These are phyloP conservation scores for Nicotiana paniculata DNA, from an alignment of 257 asterid species.

Conservation along the genomic window DNA sequence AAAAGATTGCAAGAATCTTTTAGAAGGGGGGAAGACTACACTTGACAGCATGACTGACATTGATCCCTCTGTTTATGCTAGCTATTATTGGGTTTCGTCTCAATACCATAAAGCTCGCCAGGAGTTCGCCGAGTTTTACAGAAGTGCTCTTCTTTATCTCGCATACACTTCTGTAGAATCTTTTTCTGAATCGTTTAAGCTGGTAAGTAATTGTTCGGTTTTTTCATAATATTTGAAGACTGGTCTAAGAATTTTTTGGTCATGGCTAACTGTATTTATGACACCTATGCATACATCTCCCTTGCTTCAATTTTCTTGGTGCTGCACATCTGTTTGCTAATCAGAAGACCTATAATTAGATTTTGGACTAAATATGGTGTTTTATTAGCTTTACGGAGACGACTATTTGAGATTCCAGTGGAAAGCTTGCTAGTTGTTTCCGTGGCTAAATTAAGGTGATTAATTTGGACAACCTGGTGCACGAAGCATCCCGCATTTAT, in stretches of 20 bases:
- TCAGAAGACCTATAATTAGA: too few relatives aligned
- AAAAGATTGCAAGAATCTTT: slow-evolving; percentile 76
- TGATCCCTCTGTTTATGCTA: slow-evolving; percentile 97
- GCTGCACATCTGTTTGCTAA: too few relatives aligned
- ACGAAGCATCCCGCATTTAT: too few relatives aligned
- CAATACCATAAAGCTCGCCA: slow-evolving; percentile 75
- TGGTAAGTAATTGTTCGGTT: slow-evolving; percentile 32
- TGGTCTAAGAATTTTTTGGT: background rate
- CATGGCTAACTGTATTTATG: background rate
- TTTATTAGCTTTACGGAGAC: too few relatives aligned
- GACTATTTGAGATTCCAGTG: too few relatives aligned
- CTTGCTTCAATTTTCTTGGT: background rate
- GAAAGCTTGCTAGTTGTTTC: too few relatives aligned
- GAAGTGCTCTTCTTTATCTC: slow-evolving; percentile 84
- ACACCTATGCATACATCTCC: background rate
- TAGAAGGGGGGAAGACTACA: slow-evolving; percentile 84
- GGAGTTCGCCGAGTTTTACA: slow-evolving; percentile 94
- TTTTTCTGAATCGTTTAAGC: slow-evolving; percentile 82
- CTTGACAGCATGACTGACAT: slow-evolving; percentile 97
- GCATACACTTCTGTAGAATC: slow-evolving; percentile 95
- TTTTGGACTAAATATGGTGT: too few relatives aligned
- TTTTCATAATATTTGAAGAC: slow-evolving; percentile 1
- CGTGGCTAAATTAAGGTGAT: too few relatives aligned
- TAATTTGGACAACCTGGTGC: too few relatives aligned
- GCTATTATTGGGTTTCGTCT: slow-evolving; percentile 88